These are phyloP conservation scores for Fusarium cyanostomum DNA, from an alignment of 2,329 filamentous ascomycete species.

Conservation along the genomic window DNA sequence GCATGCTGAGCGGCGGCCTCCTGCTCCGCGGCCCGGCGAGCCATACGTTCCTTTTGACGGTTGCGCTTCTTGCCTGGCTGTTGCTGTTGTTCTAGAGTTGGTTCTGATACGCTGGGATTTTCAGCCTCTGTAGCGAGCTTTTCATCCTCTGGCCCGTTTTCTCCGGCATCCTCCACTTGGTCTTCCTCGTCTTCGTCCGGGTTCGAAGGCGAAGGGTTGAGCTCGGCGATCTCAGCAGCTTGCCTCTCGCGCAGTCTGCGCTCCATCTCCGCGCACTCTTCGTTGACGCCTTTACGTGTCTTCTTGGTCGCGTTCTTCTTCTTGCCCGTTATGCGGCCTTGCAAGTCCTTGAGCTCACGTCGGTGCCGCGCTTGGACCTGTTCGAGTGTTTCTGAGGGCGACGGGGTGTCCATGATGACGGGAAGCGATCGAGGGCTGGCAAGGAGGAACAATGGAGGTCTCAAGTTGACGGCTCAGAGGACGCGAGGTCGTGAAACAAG, in stretches of 20 bases:
- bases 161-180: conserved; percentile 25
- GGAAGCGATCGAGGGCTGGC: neutral
- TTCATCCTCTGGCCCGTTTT: conserved; percentile 16
- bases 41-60: conserved; percentile 89
- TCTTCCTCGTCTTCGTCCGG: conserved; percentile 30
- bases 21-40: conserved; percentile 86
- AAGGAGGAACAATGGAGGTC: neutral
- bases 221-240: conserved; percentile 63
- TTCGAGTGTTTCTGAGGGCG: conserved; percentile 68
- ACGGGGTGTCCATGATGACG: conserved; percentile 41
- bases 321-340: conserved; percentile 87
- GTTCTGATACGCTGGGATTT: conserved; percentile 35
- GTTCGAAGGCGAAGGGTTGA: conserved; percentile 47
- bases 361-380: conserved; percentile 82
- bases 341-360: conserved; percentile 88
- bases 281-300: conserved; percentile 77
- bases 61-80: conserved; percentile 76
- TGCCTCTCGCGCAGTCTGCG: conserved; percentile 73
- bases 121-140: conserved; percentile 32
- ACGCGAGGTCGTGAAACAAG: neutral
- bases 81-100: conserved; percentile 26
- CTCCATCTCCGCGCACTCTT: conserved; percentile 79
- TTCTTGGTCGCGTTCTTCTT: conserved; percentile 97
- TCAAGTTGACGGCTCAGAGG: too few relatives aligned
- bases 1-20: conserved; percentile 75